Evolutionary conservation across 2,329 filamentous ascomycete species (phyloP).

Genomic region (Alternaria hordeiaustralica): DNA sequence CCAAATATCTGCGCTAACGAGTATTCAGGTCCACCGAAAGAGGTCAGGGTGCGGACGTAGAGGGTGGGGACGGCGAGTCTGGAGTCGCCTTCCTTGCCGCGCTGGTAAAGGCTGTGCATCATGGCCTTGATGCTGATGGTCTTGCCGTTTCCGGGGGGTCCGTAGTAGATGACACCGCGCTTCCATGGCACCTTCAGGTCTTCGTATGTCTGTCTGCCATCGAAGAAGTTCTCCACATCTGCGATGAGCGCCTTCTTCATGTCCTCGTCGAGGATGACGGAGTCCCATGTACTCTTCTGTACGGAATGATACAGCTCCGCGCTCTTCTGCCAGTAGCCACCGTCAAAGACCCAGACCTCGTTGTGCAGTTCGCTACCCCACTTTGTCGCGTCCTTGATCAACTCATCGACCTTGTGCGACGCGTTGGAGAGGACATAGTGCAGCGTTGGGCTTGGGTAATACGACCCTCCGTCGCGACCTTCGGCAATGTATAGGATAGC

Average conservation of each 20-base stretch:
- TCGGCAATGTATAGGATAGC: constrained; percentile 52
- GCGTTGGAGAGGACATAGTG: constrained; percentile 54
- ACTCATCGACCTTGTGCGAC: constrained; percentile 51
- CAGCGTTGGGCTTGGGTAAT: constrained; percentile 45
- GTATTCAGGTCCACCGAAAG: constrained; percentile 61
- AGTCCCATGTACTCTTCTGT: constrained; percentile 62
- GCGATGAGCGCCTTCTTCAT: constrained; percentile 70
- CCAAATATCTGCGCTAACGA: constrained; percentile 46
- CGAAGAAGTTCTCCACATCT: constrained; percentile 71
- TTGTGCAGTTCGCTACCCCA: constrained; percentile 66
- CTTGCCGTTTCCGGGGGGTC: constrained; percentile 69
- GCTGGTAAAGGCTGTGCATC: constrained; percentile 67
- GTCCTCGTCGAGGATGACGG: constrained; percentile 68
- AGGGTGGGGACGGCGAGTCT: constrained; percentile 60
- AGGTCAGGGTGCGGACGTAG: constrained; percentile 60
- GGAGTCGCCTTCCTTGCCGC: constrained; percentile 47
- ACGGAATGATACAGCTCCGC: constrained; percentile 63
- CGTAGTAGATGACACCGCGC: constrained; percentile 71
- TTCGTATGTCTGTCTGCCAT: constrained; percentile 63
- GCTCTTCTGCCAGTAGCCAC: constrained; percentile 68
- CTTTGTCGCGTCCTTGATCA: constrained; percentile 62
- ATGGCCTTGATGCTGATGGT: constrained; percentile 74
- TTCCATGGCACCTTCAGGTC: constrained; percentile 73
- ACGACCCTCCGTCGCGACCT: constrained; percentile 47
- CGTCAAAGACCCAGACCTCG: constrained; percentile 72